Evolutionary conservation across 2,329 filamentous ascomycete species (phyloP).

Genomic region (Lachnellula suecica): DNA sequence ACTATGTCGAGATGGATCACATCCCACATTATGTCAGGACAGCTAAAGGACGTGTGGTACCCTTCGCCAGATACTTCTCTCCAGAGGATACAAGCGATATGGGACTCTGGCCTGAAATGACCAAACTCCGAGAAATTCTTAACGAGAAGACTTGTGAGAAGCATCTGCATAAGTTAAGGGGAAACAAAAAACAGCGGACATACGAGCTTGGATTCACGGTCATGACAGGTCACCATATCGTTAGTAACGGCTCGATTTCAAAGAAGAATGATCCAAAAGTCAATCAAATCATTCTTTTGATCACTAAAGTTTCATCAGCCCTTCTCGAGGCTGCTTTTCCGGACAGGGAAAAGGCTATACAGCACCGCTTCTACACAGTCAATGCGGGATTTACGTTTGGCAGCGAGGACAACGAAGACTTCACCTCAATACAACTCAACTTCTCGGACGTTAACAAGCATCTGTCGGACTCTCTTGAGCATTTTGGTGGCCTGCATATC

Average conservation of each 20-base stretch:
- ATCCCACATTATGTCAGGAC: background rate
- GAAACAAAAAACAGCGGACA: background rate
- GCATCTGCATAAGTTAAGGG: background rate
- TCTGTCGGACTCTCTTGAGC: background rate
- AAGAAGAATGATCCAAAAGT: background rate
- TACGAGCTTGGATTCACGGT: background rate
- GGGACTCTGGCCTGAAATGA: background rate
- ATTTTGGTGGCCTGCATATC: constrained; percentile 2
- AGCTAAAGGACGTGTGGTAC: background rate
- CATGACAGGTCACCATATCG: background rate
- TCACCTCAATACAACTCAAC: constrained; percentile 8
- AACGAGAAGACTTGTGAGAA: background rate
- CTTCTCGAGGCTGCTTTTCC: background rate
- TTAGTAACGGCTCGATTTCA: background rate
- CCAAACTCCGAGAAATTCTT: background rate
- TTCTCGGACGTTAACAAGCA: background rate
- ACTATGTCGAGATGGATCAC: background rate
- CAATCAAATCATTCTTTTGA: background rate
- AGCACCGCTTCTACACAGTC: background rate
- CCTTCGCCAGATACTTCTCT: background rate
- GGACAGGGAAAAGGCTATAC: background rate
- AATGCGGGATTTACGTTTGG: constrained; percentile 8
- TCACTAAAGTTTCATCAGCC: background rate
- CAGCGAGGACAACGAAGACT: constrained; percentile 2
- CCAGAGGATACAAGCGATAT: background rate